Evolutionary conservation across 768 basidiomycete genomes (phyloP), one percentile per base, ranked within the genome.

Genomic region (Myochromella boudieri): DNA sequence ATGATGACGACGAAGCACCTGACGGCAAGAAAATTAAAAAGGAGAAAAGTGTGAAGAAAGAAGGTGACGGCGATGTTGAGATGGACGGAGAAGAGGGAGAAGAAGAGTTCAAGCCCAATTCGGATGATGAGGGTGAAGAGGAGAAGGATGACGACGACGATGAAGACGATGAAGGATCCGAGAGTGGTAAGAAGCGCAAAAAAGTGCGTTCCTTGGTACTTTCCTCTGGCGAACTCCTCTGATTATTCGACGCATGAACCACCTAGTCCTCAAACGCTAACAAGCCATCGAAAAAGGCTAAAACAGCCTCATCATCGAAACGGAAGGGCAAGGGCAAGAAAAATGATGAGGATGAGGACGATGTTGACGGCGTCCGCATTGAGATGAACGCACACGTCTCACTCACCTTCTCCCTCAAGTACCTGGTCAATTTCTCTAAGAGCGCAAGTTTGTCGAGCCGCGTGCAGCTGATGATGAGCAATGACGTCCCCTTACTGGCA

Each of bases 341-440:
- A 15, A 46, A 46, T 21, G 80, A 68, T 20, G 65, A 65, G 0
- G 77, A 76, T 6, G 82, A 82, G 15, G 76, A 78, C 2, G 78
- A 80, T 3, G 72, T 73, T 11, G 62, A 70, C 10, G 80, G 75
- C 37, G 85, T 95, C 38, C 65, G 70, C 51, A 87, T 97, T 61
- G 82, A 89, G 67, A 87, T 97, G 79, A 91, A 92, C 61, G 85
- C 88, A 63, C 83, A 90, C 53, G 95, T 99, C 52, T 80, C 84
- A 33, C 75, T 98, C 39, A 97, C 94, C 1, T 98, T 98, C 75
- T 93, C 91, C 25, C 74, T 98, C 58, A 98, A 97, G 68, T 99
- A 98, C 68, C 84, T 98, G 22, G 85, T 90, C 66, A 97, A 97
- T 71, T 98, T 99, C 60, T 82, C 92, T 42, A 98, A 97, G 77